Conservation (phyloP, 495 filamentous ascomycete genomes). For the Tuber calosporum region DNA sequence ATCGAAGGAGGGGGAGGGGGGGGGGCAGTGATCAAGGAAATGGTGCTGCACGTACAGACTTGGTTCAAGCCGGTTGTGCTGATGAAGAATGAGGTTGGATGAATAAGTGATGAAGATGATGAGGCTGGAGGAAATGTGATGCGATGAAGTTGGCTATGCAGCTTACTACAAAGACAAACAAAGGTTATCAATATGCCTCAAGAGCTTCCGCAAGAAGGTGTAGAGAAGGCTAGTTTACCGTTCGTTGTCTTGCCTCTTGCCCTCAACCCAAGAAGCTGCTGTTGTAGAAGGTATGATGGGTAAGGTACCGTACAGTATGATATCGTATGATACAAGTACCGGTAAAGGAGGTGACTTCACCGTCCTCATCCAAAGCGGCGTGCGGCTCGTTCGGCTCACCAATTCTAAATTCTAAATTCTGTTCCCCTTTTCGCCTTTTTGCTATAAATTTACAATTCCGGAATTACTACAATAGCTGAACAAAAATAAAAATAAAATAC, state of each 20-base stretch:
- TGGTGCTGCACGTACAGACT: not conserved
- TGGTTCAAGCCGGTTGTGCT: not conserved
- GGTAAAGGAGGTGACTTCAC: not conserved
- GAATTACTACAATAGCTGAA: not conserved
- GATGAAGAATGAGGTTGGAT: not conserved
- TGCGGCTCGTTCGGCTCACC: not conserved
- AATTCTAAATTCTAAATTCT: not conserved
- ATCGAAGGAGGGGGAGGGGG: not conserved
- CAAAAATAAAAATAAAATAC: not conserved
- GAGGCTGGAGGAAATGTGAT: not conserved
- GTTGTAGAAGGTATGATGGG: not conserved
- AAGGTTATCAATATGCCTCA: not conserved
- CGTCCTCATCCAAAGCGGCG: not conserved
- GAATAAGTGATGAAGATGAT: not conserved
- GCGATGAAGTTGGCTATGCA: not conserved
- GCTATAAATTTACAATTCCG: too few relatives aligned
- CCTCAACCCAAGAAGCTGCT: not conserved
- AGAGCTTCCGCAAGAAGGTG: not conserved
- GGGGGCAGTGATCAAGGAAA: not conserved
- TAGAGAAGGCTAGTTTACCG: not conserved
- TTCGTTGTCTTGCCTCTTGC: not conserved
- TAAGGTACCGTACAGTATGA: too few relatives aligned
- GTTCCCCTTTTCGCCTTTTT: not conserved
- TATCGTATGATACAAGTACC: too few relatives aligned
- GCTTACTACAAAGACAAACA: not conserved